These are phyloP conservation scores for Fomitopsis serialis DNA, from an alignment of 768 basidiomycete species.

Conservation along the genomic window DNA sequence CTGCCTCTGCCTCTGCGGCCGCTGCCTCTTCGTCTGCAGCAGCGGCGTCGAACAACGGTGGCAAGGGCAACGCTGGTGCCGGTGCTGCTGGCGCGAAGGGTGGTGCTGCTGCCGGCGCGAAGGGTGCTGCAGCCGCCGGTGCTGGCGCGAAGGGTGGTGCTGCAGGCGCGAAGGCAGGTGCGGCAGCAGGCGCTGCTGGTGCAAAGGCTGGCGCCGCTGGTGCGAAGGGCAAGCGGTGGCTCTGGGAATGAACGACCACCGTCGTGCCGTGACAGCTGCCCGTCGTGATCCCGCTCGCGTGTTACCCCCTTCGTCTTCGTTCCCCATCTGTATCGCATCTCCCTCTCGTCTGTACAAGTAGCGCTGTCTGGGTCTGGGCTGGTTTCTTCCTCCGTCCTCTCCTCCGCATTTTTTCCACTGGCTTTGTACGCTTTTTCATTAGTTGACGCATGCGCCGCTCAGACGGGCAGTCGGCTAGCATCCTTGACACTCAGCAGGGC, in stretches of 20 bases:
- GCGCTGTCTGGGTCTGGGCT: slow-evolving; percentile 6
- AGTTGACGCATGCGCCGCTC: slow-evolving; percentile 1
- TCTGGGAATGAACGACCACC: neutral
- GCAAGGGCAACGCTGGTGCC: neutral
- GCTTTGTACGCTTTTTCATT: neutral
- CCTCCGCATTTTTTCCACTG: neutral
- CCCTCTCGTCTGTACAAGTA: slow-evolving; percentile 2
- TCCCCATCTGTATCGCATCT: neutral
- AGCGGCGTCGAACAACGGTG: neutral
- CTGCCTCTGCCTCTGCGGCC: slow-evolving; percentile 11
- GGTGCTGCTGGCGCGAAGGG: slow-evolving; percentile 23
- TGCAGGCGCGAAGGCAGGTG: slow-evolving; percentile 9
- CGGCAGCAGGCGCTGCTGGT: slow-evolving; percentile 1
- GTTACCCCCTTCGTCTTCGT: neutral
- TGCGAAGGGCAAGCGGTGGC: slow-evolving; percentile 1
- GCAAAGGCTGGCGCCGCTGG: neutral
- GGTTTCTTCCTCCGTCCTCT: neutral
- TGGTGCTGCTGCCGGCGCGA: slow-evolving; percentile 12
- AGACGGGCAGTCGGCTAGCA: neutral
- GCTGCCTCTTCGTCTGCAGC: slow-evolving; percentile 26
- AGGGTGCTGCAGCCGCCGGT: no score
- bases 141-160: no score
- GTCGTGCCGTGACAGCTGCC: neutral
- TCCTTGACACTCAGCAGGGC: neutral
- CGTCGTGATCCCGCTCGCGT: neutral